A percentile compares a stretch with the other conserved stretches of the same genome.
Evolutionary conservation across 2,329 filamentous ascomycete genomes (phyloP).

Genomic region (Trichoderma harzianum): DNA sequence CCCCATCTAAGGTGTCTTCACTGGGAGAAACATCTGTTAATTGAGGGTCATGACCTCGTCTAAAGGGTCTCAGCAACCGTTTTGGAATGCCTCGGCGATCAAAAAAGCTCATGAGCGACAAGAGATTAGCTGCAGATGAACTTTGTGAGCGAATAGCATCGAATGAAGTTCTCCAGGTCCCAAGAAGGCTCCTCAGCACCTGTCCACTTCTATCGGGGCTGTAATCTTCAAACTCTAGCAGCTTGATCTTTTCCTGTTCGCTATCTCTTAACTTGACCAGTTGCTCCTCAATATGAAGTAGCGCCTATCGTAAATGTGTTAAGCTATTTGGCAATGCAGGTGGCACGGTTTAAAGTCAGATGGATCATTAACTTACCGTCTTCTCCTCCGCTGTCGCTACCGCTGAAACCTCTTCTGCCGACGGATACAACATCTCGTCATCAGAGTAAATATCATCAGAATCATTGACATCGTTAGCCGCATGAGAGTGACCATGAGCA

Average conservation of each 20-base stretch:
- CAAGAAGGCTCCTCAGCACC: not conserved
- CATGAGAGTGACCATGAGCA: too few species aligned
- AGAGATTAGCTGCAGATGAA: constrained; percentile 37
- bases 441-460: too few species aligned
- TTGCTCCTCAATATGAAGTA: not conserved
- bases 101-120: constrained; percentile 47
- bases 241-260: constrained; percentile 8
- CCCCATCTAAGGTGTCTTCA: not conserved
- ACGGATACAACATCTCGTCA: too few species aligned
- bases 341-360: too few species aligned
- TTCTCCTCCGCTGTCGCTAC: too few species aligned
- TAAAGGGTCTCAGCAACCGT: not conserved
- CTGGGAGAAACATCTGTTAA: not conserved
- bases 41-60: not conserved
- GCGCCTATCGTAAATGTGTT: too few species aligned
- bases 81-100: constrained; percentile 40
- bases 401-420: too few species aligned
- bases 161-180: constrained; percentile 19
- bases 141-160: constrained; percentile 33
- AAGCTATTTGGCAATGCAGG: too few species aligned
- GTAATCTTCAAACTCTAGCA: not conserved
- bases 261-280: not conserved
- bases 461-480: too few species aligned
- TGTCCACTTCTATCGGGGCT: not conserved
- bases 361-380: too few species aligned